phyloP scores from a whole-genome alignment of 2,329 filamentous ascomycete genomes.

The Clarireedia paspali region DNA sequence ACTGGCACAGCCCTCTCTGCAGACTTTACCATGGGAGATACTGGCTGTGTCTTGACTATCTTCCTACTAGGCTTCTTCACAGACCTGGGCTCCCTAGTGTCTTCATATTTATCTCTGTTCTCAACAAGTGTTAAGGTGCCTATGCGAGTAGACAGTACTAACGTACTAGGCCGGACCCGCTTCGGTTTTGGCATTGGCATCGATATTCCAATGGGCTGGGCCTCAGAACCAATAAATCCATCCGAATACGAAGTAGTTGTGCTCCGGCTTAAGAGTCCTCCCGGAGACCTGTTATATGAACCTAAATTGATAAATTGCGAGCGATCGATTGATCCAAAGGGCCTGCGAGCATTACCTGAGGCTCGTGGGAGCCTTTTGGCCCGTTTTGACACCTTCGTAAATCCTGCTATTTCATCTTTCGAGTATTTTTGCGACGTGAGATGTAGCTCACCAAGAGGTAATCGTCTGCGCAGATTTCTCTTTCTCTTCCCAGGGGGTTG shows the following conservation, averaged over 20 bases:
- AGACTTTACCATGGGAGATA: too few species aligned
- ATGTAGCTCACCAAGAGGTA: constrained; percentile 18
- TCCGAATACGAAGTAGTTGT: constrained; percentile 16
- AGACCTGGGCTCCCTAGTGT: neutral
- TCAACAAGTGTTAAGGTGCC: constrained; percentile 12
- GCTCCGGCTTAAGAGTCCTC: too few species aligned
- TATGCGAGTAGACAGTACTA: constrained; percentile 1
- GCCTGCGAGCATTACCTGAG: neutral
- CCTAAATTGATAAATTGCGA: constrained; percentile 16
- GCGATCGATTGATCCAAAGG: constrained; percentile 10
- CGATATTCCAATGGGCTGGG: constrained; percentile 15
- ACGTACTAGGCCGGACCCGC: neutral
- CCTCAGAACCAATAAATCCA: constrained; percentile 24
- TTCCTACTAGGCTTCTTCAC: neutral
- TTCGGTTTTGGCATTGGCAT: constrained; percentile 15
- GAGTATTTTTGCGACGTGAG: constrained; percentile 8
- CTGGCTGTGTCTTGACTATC: neutral
- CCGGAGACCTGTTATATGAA: neutral
- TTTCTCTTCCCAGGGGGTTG: neutral
- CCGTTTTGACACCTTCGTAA: neutral
- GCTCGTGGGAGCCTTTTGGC: neutral
- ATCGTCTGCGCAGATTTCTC: neutral
- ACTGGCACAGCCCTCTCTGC: neutral
- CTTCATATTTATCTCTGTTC: neutral
- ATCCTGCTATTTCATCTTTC: neutral